These are phyloP conservation scores for Penicillium turbatum DNA, from an alignment of 495 filamentous ascomycete genomes.

Conservation along the genomic window DNA sequence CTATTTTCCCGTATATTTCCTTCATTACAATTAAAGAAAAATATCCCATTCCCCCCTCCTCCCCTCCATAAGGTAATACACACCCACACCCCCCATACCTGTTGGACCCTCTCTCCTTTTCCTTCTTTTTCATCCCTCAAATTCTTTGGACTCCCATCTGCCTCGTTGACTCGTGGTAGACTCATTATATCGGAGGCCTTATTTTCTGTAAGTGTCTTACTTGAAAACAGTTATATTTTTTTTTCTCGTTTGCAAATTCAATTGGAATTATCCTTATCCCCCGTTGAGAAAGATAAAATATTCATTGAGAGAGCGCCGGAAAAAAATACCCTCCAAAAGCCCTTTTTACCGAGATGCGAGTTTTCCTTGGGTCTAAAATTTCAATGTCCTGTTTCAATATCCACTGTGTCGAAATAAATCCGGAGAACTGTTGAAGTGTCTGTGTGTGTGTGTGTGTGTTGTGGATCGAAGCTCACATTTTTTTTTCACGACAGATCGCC, in stretches of 20 bases:
- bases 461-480: slow-evolving; percentile 14
- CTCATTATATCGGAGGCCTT: slow-evolving; percentile 11
- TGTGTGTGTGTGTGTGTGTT: slow-evolving; percentile 8
- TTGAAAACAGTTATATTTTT: not conserved
- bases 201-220: slow-evolving; percentile 27
- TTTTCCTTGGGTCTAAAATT: not conserved
- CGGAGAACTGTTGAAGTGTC: not conserved
- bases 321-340: not conserved
- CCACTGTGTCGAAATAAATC: not conserved
- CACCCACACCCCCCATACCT: slow-evolving; percentile 14
- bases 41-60: slow-evolving; percentile 14
- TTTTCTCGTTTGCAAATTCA: not conserved
- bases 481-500: slow-evolving; percentile 24
- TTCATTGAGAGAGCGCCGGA: not conserved
- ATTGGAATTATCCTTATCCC: not conserved
- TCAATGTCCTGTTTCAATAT: not conserved
- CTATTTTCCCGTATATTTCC: not conserved
- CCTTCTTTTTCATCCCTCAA: slow-evolving; percentile 13
- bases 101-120: slow-evolving; percentile 21
- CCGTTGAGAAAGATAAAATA: not conserved
- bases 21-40: not conserved
- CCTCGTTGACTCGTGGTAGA: slow-evolving; percentile 44
- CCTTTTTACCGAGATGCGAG: not conserved
- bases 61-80: slow-evolving; percentile 12
- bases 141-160: slow-evolving; percentile 20